Evolutionary conservation across 441 rosid genomes (phyloP).

Genomic region (Codiaeum variegatum): DNA sequence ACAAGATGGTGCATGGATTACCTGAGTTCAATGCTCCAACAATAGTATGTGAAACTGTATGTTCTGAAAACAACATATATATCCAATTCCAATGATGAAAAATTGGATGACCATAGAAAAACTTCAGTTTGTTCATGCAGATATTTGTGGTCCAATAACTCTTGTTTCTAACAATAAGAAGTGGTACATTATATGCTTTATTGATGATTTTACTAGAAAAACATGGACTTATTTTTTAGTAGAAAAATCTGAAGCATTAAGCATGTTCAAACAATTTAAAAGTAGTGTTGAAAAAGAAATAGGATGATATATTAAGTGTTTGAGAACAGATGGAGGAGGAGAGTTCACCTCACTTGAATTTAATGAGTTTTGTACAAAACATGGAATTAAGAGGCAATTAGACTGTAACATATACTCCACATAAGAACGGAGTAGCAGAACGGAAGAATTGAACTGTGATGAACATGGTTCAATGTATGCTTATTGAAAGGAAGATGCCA

Average conservation of each 20-base stretch:
- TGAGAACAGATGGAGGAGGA: not conserved
- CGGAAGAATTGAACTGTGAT: not conserved
- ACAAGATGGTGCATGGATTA: not conserved
- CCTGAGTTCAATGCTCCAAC: not conserved
- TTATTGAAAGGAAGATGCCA: not conserved
- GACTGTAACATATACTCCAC: not conserved
- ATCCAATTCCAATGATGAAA: not conserved
- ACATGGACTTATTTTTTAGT: not conserved
- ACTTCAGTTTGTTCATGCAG: not conserved
- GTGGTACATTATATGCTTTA: not conserved
- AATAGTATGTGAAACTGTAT: not conserved
- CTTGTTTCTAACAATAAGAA: not conserved
- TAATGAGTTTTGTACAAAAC: not conserved
- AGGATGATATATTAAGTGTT: not conserved
- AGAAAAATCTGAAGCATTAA: not conserved
- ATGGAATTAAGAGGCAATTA: not conserved
- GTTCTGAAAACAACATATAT: not conserved
- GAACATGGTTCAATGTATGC: slow-evolving; percentile 3
- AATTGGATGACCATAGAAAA: not conserved
- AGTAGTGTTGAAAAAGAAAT: not conserved
- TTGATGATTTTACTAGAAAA: not conserved
- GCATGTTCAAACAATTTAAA: too few relatives aligned
- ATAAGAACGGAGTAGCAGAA: not conserved
- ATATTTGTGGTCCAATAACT: not conserved
- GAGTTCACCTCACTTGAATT: slow-evolving; percentile 5